Percentiles rank a stretch among this genome's conserved stretches.
phyloP scores from a whole-genome alignment of 2,329 filamentous ascomycete genomes.

The Colletotrichum cordylinicola region DNA sequence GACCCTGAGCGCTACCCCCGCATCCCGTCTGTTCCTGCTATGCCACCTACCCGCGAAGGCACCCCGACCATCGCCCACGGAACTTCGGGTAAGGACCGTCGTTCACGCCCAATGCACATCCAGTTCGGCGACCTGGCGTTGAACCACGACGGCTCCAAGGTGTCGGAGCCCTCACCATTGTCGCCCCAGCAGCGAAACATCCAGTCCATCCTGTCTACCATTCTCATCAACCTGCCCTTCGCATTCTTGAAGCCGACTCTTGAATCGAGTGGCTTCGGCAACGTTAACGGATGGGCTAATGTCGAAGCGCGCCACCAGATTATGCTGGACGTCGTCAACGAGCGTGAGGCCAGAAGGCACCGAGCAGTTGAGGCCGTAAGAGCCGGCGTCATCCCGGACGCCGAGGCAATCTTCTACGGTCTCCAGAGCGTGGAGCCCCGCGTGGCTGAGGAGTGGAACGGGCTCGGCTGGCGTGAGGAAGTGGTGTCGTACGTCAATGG shows the following conservation, averaged over 20 bases:
- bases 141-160: slow-evolving; percentile 34
- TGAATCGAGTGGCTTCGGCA: slow-evolving; percentile 63
- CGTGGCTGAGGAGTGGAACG: slow-evolving; percentile 49
- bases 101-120: slow-evolving; percentile 66
- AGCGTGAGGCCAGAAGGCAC: slow-evolving; percentile 63
- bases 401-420: slow-evolving; percentile 38
- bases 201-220: slow-evolving; percentile 64
- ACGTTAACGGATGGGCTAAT: slow-evolving; percentile 55
- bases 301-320: slow-evolving; percentile 52
- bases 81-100: slow-evolving; percentile 40
- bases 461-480: slow-evolving; percentile 56
- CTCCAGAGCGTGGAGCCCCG: slow-evolving; percentile 44
- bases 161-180: slow-evolving; percentile 8
- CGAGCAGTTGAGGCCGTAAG: slow-evolving; percentile 49
- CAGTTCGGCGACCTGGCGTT: slow-evolving; percentile 72
- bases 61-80: slow-evolving; percentile 42
- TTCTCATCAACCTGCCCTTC: slow-evolving; percentile 75
- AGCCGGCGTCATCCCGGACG: slow-evolving; percentile 37
- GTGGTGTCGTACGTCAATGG: slow-evolving; percentile 39
- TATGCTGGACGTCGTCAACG: slow-evolving; percentile 55
- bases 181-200: slow-evolving; percentile 24
- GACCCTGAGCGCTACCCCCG: slow-evolving; percentile 45
- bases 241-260: slow-evolving; percentile 69
- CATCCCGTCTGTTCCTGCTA: slow-evolving; percentile 49
- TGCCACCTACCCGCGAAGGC: slow-evolving; percentile 34